These are phyloP conservation scores for Aspergillus brasiliensis DNA, from an alignment of 2,329 filamentous ascomycete genomes.

Conservation along the genomic window DNA sequence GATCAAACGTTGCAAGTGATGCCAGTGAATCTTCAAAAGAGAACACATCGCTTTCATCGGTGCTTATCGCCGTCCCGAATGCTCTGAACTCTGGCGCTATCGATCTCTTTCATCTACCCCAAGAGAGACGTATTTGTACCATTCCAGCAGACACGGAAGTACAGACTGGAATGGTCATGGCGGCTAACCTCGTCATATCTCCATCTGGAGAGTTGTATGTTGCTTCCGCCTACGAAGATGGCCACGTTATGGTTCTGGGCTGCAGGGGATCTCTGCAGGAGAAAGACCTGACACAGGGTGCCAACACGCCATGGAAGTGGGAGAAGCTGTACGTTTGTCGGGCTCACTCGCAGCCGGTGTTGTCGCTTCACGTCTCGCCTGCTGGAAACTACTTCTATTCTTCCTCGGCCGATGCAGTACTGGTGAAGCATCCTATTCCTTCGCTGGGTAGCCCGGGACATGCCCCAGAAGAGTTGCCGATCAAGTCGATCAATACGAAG, in stretches of 20 bases:
- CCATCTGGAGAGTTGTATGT: slow-evolving; percentile 58
- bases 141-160: slow-evolving; percentile 50
- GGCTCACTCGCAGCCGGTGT: slow-evolving; percentile 75
- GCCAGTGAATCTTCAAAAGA: not conserved
- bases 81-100: slow-evolving; percentile 73
- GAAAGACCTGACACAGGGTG: slow-evolving; percentile 30
- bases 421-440: slow-evolving; percentile 74
- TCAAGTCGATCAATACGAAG: slow-evolving; percentile 72
- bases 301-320: slow-evolving; percentile 47
- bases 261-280: slow-evolving; percentile 46
- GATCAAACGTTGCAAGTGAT: not conserved
- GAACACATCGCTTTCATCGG: slow-evolving; percentile 18
- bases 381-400: slow-evolving; percentile 67
- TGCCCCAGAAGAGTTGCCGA: slow-evolving; percentile 43
- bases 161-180: slow-evolving; percentile 79
- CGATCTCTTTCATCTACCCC: slow-evolving; percentile 82
- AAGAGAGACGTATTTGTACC: slow-evolving; percentile 67
- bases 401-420: slow-evolving; percentile 76
- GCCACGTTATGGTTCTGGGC: slow-evolving; percentile 68
- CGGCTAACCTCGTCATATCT: slow-evolving; percentile 63
- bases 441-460: slow-evolving; percentile 5
- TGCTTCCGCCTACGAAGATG: slow-evolving; percentile 82
- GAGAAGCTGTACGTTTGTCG: slow-evolving; percentile 64
- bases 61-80: slow-evolving; percentile 79
- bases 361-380: slow-evolving; percentile 67